Conservation (phyloP, 495 filamentous ascomycete genomes). For the Penicillium bialowiezense region DNA sequence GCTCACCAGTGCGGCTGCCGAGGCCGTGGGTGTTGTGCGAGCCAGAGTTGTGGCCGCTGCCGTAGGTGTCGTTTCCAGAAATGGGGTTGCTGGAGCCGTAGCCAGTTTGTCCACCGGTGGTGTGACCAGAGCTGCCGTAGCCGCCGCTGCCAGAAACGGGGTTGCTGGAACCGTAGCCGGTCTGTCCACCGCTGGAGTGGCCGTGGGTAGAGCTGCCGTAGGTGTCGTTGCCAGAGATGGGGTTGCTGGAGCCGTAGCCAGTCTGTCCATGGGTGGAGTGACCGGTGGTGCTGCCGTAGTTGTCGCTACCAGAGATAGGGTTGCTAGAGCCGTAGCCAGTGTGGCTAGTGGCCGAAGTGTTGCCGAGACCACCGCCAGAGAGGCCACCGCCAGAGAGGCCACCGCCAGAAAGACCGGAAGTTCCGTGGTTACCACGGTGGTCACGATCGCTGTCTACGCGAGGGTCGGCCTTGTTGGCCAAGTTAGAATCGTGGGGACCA, state of each 20-base stretch:
- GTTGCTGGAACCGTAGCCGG: background rate
- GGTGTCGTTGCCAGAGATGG: background rate
- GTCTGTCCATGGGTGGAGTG: background rate
- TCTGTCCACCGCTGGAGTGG: background rate
- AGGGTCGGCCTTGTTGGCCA: conserved; percentile 45
- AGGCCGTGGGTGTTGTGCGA: conserved; percentile 13
- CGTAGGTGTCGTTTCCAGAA: background rate
- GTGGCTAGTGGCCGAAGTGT: conserved; percentile 1
- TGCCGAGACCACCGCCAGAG: background rate
- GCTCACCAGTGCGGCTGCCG: conserved; percentile 30
- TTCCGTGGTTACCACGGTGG: background rate
- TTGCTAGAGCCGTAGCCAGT: conserved; percentile 14
- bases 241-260: background rate
- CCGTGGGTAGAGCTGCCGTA: background rate
- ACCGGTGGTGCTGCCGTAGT: background rate
- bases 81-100: conserved; percentile 11
- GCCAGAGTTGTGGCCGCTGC: background rate
- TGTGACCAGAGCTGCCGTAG: background rate
- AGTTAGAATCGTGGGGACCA: conserved; percentile 13
- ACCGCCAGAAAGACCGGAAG: background rate
- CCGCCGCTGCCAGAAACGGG: background rate
- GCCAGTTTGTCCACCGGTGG: conserved; percentile 4
- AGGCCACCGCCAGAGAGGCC: background rate
- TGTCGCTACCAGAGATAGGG: background rate
- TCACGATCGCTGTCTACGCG: conserved; percentile 35